Evolutionary conservation across 352 stramenopile species (phyloP).

Genomic region (Pythium angustatum): DNA sequence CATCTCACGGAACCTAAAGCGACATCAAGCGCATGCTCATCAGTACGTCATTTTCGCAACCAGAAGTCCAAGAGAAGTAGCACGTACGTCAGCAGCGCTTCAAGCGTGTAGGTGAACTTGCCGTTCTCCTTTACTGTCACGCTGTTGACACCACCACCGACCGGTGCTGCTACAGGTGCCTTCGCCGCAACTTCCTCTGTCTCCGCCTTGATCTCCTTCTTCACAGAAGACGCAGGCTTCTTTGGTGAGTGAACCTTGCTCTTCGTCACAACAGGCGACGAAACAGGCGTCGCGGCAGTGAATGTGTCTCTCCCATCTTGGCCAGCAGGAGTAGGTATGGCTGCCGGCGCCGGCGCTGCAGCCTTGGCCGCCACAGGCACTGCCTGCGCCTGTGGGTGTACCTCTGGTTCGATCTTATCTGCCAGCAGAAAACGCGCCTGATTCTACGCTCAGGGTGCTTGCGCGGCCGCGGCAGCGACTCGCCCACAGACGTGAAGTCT

Average conservation of each 20-base stretch:
- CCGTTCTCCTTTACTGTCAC: conserved; percentile 24
- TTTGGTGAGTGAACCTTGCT: conserved; percentile 19
- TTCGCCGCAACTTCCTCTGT: conserved; percentile 10
- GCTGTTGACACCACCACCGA: conserved; percentile 15
- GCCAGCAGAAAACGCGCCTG: conserved; percentile 22
- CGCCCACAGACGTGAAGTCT: too few relatives aligned
- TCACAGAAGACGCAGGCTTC: conserved; percentile 7
- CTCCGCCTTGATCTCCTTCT: conserved; percentile 8
- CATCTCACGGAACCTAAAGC: conserved; percentile 33
- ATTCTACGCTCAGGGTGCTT: too few relatives aligned
- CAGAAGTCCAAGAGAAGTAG: background rate
- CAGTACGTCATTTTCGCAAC: background rate
- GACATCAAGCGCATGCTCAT: background rate
- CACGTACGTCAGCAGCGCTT: conserved; percentile 30
- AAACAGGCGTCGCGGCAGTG: conserved; percentile 12
- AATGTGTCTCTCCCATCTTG: conserved; percentile 13
- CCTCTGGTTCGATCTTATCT: conserved; percentile 16
- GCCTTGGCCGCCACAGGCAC: background rate
- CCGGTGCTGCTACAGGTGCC: background rate
- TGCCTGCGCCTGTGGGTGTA: conserved; percentile 3
- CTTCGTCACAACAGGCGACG: conserved; percentile 17
- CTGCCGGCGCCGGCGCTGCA: background rate
- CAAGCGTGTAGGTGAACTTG: conserved; percentile 38
- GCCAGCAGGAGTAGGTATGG: background rate
- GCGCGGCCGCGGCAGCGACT: too few relatives aligned